phyloP scores from a whole-genome alignment of 2,329 filamentous ascomycete genomes.

The Clarireedia paspali region DNA sequence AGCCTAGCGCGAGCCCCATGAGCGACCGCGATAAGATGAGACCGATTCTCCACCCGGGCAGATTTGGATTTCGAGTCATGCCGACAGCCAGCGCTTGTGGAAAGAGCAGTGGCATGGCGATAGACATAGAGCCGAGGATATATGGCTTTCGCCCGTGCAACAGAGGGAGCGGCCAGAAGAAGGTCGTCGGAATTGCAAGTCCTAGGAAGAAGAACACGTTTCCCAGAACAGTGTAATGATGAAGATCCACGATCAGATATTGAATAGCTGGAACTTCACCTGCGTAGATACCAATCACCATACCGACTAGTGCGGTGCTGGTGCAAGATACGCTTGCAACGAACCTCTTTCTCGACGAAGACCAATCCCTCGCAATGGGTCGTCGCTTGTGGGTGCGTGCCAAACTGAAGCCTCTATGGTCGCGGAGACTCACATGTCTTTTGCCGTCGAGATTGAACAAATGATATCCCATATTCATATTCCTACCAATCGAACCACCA shows the following conservation, averaged over 20 bases:
- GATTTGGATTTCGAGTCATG: slow-evolving; percentile 46
- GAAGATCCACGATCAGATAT: slow-evolving; percentile 63
- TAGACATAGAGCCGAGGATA: slow-evolving; percentile 57
- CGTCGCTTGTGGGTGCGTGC: slow-evolving; percentile 49
- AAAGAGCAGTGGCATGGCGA: slow-evolving; percentile 67
- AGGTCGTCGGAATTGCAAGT: slow-evolving; percentile 59
- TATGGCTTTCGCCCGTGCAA: slow-evolving; percentile 74
- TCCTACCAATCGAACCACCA: slow-evolving; percentile 8
- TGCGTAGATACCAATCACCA: slow-evolving; percentile 68
- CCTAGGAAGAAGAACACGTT: slow-evolving; percentile 68
- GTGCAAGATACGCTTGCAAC: slow-evolving; percentile 62
- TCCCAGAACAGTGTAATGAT: slow-evolving; percentile 61
- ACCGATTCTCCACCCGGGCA: slow-evolving; percentile 47
- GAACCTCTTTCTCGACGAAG: slow-evolving; percentile 56
- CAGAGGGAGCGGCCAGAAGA: slow-evolving; percentile 67
- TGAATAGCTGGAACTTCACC: slow-evolving; percentile 74
- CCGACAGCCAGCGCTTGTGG: slow-evolving; percentile 65
- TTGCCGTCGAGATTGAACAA: slow-evolving; percentile 37
- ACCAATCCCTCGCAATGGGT: slow-evolving; percentile 68
- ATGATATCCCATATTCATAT: slow-evolving; percentile 13
- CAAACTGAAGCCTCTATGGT: slow-evolving; percentile 42
- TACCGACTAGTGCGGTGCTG: slow-evolving; percentile 63
- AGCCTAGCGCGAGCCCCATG: slow-evolving; percentile 63
- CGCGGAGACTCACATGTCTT: slow-evolving; percentile 47
- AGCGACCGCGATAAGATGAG: slow-evolving; percentile 56